These are phyloP conservation scores for Zymoseptoria pseudotritici DNA, from an alignment of 2,329 filamentous ascomycete species.

Conservation along the genomic window DNA sequence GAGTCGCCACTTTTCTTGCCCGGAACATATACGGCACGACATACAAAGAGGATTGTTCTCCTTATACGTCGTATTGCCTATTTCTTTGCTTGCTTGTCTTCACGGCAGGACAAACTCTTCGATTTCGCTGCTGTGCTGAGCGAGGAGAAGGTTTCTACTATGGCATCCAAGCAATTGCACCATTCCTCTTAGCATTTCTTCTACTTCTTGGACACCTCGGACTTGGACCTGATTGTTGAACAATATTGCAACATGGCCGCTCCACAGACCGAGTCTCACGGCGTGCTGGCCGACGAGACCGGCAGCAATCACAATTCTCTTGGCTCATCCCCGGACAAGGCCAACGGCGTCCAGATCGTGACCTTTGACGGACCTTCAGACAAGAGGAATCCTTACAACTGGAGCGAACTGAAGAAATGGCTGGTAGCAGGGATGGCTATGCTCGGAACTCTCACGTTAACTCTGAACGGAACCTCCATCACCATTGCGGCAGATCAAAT, in stretches of 20 bases:
- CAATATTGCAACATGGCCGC: background rate
- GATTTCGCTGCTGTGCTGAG: background rate
- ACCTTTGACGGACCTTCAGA: slow-evolving; percentile 45
- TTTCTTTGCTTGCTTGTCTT: background rate
- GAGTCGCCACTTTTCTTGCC: background rate
- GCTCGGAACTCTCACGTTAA: slow-evolving; percentile 27
- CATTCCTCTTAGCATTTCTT: background rate
- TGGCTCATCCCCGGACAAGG: slow-evolving; percentile 6
- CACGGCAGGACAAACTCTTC: background rate
- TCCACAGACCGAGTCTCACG: background rate
- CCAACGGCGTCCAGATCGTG: slow-evolving; percentile 33
- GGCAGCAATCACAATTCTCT: background rate
- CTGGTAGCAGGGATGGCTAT: slow-evolving; percentile 27
- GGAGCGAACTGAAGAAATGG: slow-evolving; percentile 28
- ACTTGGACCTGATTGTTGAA: background rate
- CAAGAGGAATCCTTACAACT: slow-evolving; percentile 30
- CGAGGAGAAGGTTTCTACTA: background rate
- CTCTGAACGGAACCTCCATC: slow-evolving; percentile 33
- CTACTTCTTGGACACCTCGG: background rate
- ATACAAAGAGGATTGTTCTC: background rate
- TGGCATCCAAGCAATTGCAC: background rate
- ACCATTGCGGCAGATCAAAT: slow-evolving; percentile 30
- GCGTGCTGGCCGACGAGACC: background rate
- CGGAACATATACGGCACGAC: too few relatives aligned
- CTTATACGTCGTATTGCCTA: background rate